phyloP scores from a whole-genome alignment of 2,329 filamentous ascomycete species.

The Aspergillus ruber region DNA sequence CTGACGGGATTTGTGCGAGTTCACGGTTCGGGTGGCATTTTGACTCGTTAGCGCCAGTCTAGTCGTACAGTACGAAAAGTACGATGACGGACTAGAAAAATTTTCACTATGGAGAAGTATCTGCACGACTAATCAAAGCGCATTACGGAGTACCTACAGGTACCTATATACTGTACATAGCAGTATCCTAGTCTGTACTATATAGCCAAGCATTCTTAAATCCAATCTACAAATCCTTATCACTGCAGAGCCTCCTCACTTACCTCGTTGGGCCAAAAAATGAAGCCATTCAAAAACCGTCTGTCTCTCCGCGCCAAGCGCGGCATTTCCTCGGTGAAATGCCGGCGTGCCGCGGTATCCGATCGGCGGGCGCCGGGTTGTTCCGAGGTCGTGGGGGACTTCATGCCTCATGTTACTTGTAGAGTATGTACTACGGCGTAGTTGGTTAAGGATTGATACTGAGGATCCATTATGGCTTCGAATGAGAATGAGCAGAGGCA shows the following conservation, averaged over 20 bases:
- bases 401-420: neutral
- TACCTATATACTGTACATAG: no score
- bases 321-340: conserved; percentile 15
- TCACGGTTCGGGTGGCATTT: neutral
- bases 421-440: neutral
- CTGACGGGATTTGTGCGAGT: neutral
- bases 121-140: no score
- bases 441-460: no score
- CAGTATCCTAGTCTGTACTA: no score
- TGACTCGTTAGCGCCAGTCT: neutral
- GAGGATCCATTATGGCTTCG: neutral
- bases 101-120: no score
- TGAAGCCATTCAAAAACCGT: conserved; percentile 4
- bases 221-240: no score
- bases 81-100: no score
- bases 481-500: neutral
- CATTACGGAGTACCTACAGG: no score
- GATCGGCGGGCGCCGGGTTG: neutral
- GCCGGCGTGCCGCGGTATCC: neutral
- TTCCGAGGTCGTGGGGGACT: neutral
- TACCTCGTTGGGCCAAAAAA: neutral
- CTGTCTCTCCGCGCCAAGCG: conserved; percentile 22
- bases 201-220: no score
- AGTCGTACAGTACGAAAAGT: no score
- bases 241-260: no score